Base-by-base conservation (phyloP, 1,139 yeast species). In the Schizosaccharomyces versatilis region DNA sequence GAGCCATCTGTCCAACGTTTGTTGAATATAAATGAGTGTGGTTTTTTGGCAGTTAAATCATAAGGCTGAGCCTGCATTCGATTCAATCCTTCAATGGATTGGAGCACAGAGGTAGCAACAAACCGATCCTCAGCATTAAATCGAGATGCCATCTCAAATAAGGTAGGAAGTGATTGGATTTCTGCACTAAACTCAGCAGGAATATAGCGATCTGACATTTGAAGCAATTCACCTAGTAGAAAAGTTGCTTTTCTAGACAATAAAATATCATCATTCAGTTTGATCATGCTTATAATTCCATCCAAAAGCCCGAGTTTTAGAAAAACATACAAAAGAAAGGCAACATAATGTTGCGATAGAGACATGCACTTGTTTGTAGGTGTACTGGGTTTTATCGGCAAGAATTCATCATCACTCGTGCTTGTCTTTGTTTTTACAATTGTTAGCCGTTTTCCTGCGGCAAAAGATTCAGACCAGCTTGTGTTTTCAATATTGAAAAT, bases 191-290 rank as follows among this genome's bases (percentile, higher is more conserved):
- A 61, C 9, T 62, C 62, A 8, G 62, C 63, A 0, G 85, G 84
- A 1, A 83, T 67, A 6, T 81, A 64, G 48, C 70, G 72, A 54
- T 76, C 72, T 0, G 83, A 71, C 57, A 82, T 65, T 54, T 74
- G 72, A 55, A 76, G 70, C 12, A 84, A 69, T 61, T 82, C 85
- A 0, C 85, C 75, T 1, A 83, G 62, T 7, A 86, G 69, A 32
- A 76, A 68, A 8, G 82, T 74, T 0, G 86, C 80, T 64, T 83
- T 83, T 19, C 78, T 70, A 1, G 75, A 67, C 44, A 73, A 74
- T 2, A 69, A 65, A 15, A 70, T 73, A 55, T 74, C 74, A 6
- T 67, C 63, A 47, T 74, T 71, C 10, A 70, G 72, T 52, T 75
- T 74, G 7, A 84, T 66, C 1, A 80, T 68, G 1, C 64, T 61